Evolutionary conservation across 192 early-diverging fungal species (phyloP).

Genomic region (Coemansia sp.): DNA sequence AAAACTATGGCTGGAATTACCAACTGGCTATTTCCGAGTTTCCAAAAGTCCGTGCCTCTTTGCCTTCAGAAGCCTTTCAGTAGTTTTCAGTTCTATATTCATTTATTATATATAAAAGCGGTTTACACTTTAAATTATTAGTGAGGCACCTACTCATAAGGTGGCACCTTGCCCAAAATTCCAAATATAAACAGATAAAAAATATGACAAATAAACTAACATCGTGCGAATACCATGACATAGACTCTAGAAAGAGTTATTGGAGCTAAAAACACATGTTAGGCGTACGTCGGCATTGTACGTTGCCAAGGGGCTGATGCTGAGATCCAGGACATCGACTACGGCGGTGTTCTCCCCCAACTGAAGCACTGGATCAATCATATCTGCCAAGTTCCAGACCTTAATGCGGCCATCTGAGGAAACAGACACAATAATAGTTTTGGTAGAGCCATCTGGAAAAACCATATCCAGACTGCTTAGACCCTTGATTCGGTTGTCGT

Average conservation of each 20-base stretch:
- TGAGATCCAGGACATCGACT: slow-evolving; percentile 10
- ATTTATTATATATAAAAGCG: not conserved
- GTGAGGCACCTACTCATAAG: no score
- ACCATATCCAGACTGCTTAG: slow-evolving; percentile 33
- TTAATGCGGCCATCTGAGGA: slow-evolving; percentile 77
- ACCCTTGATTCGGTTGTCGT: slow-evolving; percentile 46
- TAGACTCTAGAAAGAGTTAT: slow-evolving; percentile 17
- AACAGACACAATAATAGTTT: slow-evolving; percentile 56
- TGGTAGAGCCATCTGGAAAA: slow-evolving; percentile 34
- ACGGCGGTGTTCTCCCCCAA: not conserved
- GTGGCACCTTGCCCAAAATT: no score
- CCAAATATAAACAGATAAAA: not conserved
- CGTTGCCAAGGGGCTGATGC: slow-evolving; percentile 44
- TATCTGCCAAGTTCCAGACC: slow-evolving; percentile 64
- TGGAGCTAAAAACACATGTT: slow-evolving; percentile 54
- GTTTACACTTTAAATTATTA: no score
- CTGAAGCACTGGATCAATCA: slow-evolving; percentile 33
- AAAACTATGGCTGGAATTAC: slow-evolving; percentile 50
- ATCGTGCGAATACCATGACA: not conserved
- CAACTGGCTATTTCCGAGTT: slow-evolving; percentile 46
- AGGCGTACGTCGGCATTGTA: slow-evolving; percentile 65
- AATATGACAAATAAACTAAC: not conserved
- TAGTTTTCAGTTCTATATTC: slow-evolving; percentile 1
- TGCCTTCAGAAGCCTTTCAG: slow-evolving; percentile 48
- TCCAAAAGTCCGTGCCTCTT: slow-evolving; percentile 32